These are phyloP conservation scores for Ilyonectria destructans DNA, from an alignment of 2,329 filamentous ascomycete genomes.

Conservation along the genomic window DNA sequence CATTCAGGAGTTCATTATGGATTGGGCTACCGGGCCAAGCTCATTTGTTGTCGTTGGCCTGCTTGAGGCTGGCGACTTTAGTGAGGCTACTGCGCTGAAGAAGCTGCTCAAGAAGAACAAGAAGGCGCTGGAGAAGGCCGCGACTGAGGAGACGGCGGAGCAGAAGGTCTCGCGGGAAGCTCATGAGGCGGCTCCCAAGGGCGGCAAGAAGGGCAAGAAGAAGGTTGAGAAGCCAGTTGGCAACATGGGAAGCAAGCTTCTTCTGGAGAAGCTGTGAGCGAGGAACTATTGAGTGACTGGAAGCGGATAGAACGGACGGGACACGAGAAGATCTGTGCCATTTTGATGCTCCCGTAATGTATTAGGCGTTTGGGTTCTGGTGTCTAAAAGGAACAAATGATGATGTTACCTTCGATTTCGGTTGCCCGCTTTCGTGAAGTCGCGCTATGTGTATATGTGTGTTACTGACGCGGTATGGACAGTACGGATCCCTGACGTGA, in stretches of 20 bases:
- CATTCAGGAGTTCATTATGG: constrained; percentile 81
- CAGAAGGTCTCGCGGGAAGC: constrained; percentile 69
- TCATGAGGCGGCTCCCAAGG: constrained; percentile 63
- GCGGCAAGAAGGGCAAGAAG: constrained; percentile 60
- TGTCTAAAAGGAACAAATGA: constrained; percentile 32
- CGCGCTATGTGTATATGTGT: not conserved
- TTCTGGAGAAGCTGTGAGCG: constrained; percentile 71
- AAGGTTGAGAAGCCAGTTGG: constrained; percentile 66
- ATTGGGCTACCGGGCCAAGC: constrained; percentile 90
- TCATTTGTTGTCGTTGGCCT: constrained; percentile 90
- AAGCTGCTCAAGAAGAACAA: constrained; percentile 82
- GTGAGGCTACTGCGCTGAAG: constrained; percentile 76
- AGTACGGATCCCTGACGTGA: not conserved
- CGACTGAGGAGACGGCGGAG: constrained; percentile 70
- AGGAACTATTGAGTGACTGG: constrained; percentile 12
- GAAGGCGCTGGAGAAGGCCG: constrained; percentile 79
- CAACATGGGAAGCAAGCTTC: constrained; percentile 74
- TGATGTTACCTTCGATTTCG: constrained; percentile 25
- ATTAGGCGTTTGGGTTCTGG: constrained; percentile 31
- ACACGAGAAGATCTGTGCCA: constrained; percentile 28
- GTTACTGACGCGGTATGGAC: not conserved
- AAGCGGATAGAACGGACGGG: constrained; percentile 19
- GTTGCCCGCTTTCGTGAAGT: not conserved
- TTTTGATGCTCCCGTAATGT: constrained; percentile 28
- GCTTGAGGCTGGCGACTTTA: constrained; percentile 82